These are phyloP conservation scores for Blastocystis hominis DNA, from an alignment of 352 stramenopile species.

Conservation along the genomic window DNA sequence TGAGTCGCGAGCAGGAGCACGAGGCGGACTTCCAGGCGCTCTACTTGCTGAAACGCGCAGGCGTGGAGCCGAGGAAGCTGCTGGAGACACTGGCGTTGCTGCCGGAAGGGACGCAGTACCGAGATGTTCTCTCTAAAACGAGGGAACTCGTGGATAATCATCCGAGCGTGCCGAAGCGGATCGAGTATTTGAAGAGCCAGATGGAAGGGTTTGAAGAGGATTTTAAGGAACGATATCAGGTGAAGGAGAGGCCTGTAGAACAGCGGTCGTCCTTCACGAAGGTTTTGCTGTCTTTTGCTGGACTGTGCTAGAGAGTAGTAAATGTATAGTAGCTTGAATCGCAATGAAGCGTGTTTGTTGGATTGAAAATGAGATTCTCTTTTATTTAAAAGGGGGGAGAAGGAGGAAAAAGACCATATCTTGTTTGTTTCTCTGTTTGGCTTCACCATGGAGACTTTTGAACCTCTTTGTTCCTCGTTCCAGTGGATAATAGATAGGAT, in stretches of 20 bases:
- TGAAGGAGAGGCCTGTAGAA: not conserved
- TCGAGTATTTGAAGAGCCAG: not conserved
- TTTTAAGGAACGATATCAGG: conserved; percentile 16
- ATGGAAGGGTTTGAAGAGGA: conserved; percentile 48
- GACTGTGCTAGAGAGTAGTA: not conserved
- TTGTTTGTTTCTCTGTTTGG: too few species aligned
- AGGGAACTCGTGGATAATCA: conserved; percentile 50
- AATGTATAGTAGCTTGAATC: not conserved
- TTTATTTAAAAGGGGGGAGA: too few species aligned
- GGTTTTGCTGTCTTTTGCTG: not conserved
- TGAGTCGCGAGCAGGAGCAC: conserved; percentile 39
- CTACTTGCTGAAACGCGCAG: conserved; percentile 30
- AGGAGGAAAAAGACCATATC: too few species aligned
- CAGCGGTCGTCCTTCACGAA: not conserved
- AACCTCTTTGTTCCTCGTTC: not conserved
- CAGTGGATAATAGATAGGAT: not conserved
- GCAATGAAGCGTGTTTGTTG: not conserved
- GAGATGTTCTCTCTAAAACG: conserved; percentile 49
- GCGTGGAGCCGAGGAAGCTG: conserved; percentile 2
- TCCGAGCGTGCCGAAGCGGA: conserved; percentile 1
- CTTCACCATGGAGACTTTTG: not conserved
- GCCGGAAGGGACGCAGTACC: not conserved
- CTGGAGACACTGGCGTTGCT: conserved; percentile 30
- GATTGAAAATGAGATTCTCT: not conserved
- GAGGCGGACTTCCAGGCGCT: conserved; percentile 40